Conservation (phyloP, 176 grass and related monocot species). For the Avena atlantica region DNA sequence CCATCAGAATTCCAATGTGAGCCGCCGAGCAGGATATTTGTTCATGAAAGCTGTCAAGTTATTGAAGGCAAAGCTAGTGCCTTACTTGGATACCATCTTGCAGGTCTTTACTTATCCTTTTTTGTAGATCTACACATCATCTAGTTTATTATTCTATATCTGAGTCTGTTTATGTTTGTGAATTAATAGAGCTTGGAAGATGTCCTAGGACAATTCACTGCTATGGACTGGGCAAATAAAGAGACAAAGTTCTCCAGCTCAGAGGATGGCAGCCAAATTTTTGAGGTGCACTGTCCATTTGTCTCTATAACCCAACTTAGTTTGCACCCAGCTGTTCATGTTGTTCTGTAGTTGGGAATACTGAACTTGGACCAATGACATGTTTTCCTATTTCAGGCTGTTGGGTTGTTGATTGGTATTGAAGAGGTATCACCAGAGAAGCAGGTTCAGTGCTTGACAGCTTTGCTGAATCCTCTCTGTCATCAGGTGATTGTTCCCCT, state of each 20-base stretch:
- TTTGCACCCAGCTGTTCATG: slow-evolving; percentile 9
- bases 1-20: slow-evolving; percentile 83
- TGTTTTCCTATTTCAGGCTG: slow-evolving; percentile 65
- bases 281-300: slow-evolving; percentile 69
- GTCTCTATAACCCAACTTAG: slow-evolving; percentile 7
- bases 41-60: slow-evolving; percentile 95
- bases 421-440: slow-evolving; percentile 87
- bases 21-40: slow-evolving; percentile 78
- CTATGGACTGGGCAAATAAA: slow-evolving; percentile 63
- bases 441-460: slow-evolving; percentile 79
- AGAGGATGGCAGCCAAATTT: slow-evolving; percentile 96
- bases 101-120: slow-evolving; percentile 57
- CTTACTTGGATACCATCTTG: slow-evolving; percentile 89
- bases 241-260: slow-evolving; percentile 67
- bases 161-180: slow-evolving; percentile 48
- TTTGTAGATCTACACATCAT: slow-evolving; percentile 23
- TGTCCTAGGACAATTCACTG: slow-evolving; percentile 69
- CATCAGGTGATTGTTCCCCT: slow-evolving; percentile 61
- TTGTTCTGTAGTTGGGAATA: slow-evolving; percentile 32
- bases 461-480: slow-evolving; percentile 85
- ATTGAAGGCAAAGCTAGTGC: slow-evolving; percentile 84
- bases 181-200: slow-evolving; percentile 75
- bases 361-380: slow-evolving; percentile 31
- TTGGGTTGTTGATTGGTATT: slow-evolving; percentile 91
- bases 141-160: slow-evolving; percentile 38